Percentiles rank a stretch among this genome's conserved stretches.
These are phyloP conservation scores for Amylostereum chailletii DNA, from an alignment of 1,284 basidiomycete species.

Conservation along the genomic window DNA sequence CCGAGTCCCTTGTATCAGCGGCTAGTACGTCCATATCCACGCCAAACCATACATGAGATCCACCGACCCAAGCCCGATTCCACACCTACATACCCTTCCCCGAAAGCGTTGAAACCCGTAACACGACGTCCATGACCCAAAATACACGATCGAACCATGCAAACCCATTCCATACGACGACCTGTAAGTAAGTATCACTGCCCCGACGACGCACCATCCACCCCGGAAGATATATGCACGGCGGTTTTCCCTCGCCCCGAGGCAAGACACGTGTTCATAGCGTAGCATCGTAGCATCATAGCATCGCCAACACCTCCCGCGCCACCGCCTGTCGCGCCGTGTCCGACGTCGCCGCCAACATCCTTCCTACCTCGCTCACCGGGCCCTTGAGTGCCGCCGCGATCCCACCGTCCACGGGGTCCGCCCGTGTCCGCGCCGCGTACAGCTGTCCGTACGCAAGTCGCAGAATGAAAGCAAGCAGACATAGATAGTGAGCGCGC, in stretches of 20 bases:
- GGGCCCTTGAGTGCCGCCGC: constrained; percentile 30
- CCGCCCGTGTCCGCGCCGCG: constrained; percentile 30
- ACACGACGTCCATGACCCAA: too few relatives aligned
- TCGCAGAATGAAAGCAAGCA: background rate
- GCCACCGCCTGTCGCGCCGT: constrained; percentile 42
- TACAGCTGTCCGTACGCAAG: constrained; percentile 32
- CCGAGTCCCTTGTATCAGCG: too few relatives aligned
- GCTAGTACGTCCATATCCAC: too few relatives aligned
- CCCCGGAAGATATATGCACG: background rate
- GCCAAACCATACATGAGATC: too few relatives aligned
- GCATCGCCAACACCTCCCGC: constrained; percentile 34
- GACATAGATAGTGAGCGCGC: background rate
- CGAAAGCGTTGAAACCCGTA: too few relatives aligned
- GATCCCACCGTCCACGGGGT: constrained; percentile 29
- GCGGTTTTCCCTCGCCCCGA: background rate
- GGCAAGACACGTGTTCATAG: background rate
- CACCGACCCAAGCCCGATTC: too few relatives aligned
- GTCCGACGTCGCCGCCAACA: constrained; percentile 43
- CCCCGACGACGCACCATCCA: too few relatives aligned
- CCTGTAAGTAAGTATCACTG: too few relatives aligned
- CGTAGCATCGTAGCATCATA: background rate
- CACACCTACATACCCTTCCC: too few relatives aligned
- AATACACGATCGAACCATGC: too few relatives aligned
- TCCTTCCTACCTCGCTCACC: constrained; percentile 20
- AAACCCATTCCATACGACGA: too few relatives aligned